phyloP scores from a whole-genome alignment of 2,329 filamentous ascomycete species.

The Fusarium sp. region DNA sequence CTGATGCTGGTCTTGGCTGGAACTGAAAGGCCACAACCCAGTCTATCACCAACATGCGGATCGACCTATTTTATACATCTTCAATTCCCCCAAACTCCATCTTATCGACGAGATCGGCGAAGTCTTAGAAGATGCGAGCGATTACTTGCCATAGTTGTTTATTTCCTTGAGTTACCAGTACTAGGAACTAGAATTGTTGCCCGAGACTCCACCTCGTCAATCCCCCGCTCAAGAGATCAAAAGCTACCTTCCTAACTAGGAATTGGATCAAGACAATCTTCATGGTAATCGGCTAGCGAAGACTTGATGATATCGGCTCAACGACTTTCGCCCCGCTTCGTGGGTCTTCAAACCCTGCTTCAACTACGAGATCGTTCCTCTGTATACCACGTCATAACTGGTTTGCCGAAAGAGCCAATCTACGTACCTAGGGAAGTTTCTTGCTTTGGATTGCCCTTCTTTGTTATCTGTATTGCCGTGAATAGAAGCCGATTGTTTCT shows the following conservation, averaged over 20 bases:
- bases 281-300: constrained; percentile 17
- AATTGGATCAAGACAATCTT: constrained; percentile 22
- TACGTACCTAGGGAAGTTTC: neutral
- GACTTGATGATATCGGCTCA: neutral
- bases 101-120: neutral
- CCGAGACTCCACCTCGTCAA: constrained; percentile 22
- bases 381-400: neutral
- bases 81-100: neutral
- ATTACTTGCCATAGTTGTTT: neutral
- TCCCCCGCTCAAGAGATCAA: constrained; percentile 1
- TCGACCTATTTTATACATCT: neutral
- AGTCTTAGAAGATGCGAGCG: neutral
- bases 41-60: neutral
- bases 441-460: neutral
- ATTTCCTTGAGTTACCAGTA: neutral
- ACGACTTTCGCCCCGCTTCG: constrained; percentile 11
- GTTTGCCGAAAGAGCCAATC: neutral
- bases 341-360: constrained; percentile 1
- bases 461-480: neutral
- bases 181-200: constrained; percentile 29
- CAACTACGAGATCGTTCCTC: neutral
- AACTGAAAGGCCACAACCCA: neutral
- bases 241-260: constrained; percentile 29
- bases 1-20: neutral
- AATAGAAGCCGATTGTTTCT: neutral